phyloP scores from a whole-genome alignment of 2,329 filamentous ascomycete genomes.

The Sporothrix pseudoabietina region DNA sequence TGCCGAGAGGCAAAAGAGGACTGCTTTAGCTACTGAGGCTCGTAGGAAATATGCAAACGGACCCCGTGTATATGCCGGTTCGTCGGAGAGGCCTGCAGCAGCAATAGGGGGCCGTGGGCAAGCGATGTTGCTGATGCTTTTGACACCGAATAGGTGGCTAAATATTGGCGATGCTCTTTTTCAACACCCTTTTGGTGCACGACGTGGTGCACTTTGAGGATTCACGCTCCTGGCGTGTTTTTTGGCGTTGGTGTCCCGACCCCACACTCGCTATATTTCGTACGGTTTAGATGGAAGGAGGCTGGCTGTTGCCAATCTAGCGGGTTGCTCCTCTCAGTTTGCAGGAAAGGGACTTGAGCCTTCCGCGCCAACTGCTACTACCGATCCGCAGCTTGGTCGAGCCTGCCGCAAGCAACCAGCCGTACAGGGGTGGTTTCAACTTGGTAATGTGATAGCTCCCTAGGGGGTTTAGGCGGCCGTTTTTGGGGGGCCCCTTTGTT shows the following conservation, averaged over 20 bases:
- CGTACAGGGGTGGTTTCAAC: slow-evolving; percentile 1
- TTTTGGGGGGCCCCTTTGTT: slow-evolving; percentile 21
- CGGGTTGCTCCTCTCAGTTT: background rate
- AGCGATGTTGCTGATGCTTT: background rate
- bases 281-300: background rate
- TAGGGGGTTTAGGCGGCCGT: background rate
- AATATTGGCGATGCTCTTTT: slow-evolving; percentile 10
- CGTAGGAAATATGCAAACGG: background rate
- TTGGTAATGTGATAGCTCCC: background rate
- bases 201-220: background rate
- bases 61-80: background rate
- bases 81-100: background rate
- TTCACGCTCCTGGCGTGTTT: slow-evolving; percentile 21
- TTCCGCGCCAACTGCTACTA: background rate
- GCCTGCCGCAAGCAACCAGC: slow-evolving; percentile 15
- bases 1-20: background rate
- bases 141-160: background rate
- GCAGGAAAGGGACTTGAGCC: background rate
- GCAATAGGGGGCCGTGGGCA: background rate
- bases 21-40: background rate
- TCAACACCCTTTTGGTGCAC: background rate
- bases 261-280: background rate
- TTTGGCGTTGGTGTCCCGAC: slow-evolving; percentile 11
- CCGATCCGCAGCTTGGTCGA: slow-evolving; percentile 5
- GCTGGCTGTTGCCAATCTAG: background rate